A percentile compares a stretch with the other conserved stretches of the same genome.
Evolutionary conservation across 768 basidiomycete genomes (phyloP).

Genomic region (Xerocomellus intermedius): DNA sequence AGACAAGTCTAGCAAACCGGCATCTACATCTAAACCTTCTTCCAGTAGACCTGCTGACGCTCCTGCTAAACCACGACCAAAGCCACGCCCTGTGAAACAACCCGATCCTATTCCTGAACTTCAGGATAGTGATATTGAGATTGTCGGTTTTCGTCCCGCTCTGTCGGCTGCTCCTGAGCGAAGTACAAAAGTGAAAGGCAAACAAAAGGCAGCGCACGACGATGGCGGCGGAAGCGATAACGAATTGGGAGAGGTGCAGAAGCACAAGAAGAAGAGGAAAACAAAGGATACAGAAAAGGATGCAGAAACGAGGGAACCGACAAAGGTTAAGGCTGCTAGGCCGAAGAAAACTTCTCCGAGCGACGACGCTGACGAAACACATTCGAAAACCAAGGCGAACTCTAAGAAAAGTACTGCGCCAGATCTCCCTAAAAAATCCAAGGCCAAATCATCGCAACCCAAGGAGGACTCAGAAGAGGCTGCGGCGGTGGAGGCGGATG

Average conservation of each 20-base stretch:
- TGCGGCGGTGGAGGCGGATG: conserved; percentile 21
- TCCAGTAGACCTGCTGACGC: conserved; percentile 16
- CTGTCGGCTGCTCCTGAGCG: conserved; percentile 20
- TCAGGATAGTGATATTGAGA: conserved; percentile 34
- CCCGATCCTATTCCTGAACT: conserved; percentile 15
- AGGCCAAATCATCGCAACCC: conserved; percentile 12
- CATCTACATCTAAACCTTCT: conserved; percentile 17
- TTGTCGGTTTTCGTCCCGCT: conserved; percentile 17
- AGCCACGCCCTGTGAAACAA: conserved; percentile 18
- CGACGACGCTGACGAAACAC: conserved; percentile 16
- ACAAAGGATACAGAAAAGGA: conserved; percentile 18
- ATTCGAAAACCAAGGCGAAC: conserved; percentile 16
- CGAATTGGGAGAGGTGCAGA: conserved; percentile 24
- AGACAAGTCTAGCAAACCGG: conserved; percentile 12
- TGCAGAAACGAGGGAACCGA: conserved; percentile 25
- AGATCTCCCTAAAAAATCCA: conserved; percentile 22
- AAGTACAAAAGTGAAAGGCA: conserved; percentile 36
- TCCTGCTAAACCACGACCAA: conserved; percentile 24
- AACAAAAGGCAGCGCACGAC: conserved; percentile 34
- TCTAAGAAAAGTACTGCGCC: conserved; percentile 21
- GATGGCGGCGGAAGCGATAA: conserved; percentile 16
- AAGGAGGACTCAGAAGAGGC: conserved; percentile 18
- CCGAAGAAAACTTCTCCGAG: conserved; percentile 23
- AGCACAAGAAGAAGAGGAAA: conserved; percentile 29
- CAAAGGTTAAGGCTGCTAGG: conserved; percentile 28